Conservation (phyloP, 169 alveolate genomes). For the Theileria orientalis region DNA sequence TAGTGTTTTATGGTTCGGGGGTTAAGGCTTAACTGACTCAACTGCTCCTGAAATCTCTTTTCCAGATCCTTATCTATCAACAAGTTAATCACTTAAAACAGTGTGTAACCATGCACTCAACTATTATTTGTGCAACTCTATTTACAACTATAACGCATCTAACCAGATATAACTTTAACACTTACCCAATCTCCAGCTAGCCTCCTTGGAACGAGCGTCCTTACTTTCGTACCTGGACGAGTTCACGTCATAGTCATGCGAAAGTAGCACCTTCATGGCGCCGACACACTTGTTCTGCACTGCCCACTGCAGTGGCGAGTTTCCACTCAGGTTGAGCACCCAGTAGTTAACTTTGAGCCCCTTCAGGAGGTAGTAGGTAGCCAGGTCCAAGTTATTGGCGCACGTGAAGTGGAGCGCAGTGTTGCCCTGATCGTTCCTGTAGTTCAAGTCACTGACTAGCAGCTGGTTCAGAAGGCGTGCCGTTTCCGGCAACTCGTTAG, state of each 20-base stretch:
- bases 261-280: slow-evolving; percentile 59
- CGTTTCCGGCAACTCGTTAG: slow-evolving; percentile 38
- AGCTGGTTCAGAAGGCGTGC: slow-evolving; percentile 32
- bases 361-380: slow-evolving; percentile 60
- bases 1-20: slow-evolving; percentile 15
- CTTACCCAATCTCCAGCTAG: too few species aligned
- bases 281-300: slow-evolving; percentile 70
- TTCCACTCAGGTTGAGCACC: slow-evolving; percentile 64
- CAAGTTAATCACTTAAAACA: not conserved
- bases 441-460: slow-evolving; percentile 33
- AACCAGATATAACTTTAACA: too few species aligned
- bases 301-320: slow-evolving; percentile 77
- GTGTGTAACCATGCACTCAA: too few species aligned
- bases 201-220: too few species aligned
- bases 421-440: slow-evolving; percentile 60
- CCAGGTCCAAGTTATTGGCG: slow-evolving; percentile 71
- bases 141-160: too few species aligned
- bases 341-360: slow-evolving; percentile 65
- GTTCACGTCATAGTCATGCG: slow-evolving; percentile 66
- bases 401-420: slow-evolving; percentile 70
- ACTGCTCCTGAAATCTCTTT: not conserved
- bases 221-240: too few species aligned
- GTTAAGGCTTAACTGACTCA: slow-evolving; percentile 20
- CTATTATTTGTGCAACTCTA: not conserved
- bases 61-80: not conserved